Evolutionary conservation across 495 filamentous ascomycete species (phyloP).

Genomic region (Stereocaulon alpinum): DNA sequence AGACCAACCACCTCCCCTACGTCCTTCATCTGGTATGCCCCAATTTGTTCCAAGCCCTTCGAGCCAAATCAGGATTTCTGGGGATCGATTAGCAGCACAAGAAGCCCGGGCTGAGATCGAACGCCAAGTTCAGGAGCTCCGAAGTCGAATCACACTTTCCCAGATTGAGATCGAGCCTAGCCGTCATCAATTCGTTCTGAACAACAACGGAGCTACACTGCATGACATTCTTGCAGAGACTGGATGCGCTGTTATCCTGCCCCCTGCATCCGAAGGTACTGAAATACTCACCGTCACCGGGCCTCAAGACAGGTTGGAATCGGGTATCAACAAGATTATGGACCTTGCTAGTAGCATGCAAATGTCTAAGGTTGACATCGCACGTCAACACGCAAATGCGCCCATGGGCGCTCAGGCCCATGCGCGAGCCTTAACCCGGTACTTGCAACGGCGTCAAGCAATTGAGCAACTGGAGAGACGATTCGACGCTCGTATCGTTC

Average conservation of each 20-base stretch:
- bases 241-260: conserved; percentile 78
- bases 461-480: conserved; percentile 66
- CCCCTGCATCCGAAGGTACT: conserved; percentile 55
- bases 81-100: conserved; percentile 75
- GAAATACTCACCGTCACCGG: conserved; percentile 79
- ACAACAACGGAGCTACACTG: conserved; percentile 61
- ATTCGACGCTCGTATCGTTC: conserved; percentile 71
- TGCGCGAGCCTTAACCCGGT: conserved; percentile 73
- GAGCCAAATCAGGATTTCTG: conserved; percentile 71
- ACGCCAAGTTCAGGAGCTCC: conserved; percentile 58
- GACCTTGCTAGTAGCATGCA: conserved; percentile 76
- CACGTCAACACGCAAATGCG: conserved; percentile 64
- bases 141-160: conserved; percentile 56
- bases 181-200: conserved; percentile 85
- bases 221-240: conserved; percentile 84
- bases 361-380: conserved; percentile 58
- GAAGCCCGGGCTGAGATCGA: conserved; percentile 72
- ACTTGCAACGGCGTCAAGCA: conserved; percentile 64
- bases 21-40: conserved; percentile 52
- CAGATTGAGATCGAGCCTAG: conserved; percentile 65
- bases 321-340: conserved; percentile 66
- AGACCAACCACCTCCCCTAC: conserved; percentile 56
- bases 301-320: conserved; percentile 56
- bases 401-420: conserved; percentile 60
- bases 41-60: conserved; percentile 54